Conservation (phyloP, 2,329 filamentous ascomycete species). For the Beauveria medogensis region DNA sequence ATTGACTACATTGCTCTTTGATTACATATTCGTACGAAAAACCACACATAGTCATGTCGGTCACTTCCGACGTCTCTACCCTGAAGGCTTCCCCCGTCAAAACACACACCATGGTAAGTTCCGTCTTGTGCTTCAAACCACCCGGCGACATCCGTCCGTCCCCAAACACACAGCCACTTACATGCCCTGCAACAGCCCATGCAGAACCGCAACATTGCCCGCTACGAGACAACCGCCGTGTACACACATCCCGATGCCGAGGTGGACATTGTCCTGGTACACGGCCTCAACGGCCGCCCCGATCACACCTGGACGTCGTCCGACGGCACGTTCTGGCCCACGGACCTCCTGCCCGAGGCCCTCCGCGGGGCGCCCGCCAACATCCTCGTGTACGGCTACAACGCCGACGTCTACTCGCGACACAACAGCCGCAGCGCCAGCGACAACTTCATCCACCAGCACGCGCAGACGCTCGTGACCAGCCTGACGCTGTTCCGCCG, state of each 20-base stretch:
- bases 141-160: background rate
- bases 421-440: conserved; percentile 46
- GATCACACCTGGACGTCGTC: conserved; percentile 52
- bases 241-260: conserved; percentile 51
- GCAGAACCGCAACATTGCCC: conserved; percentile 23
- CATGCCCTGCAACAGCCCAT: conserved; percentile 28
- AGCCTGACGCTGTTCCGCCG: conserved; percentile 56
- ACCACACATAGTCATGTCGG: background rate
- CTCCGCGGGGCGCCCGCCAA: conserved; percentile 51
- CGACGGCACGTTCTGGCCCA: conserved; percentile 60
- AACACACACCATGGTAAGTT: conserved; percentile 3
- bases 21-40: background rate
- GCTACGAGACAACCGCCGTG: conserved; percentile 52
- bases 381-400: conserved; percentile 66
- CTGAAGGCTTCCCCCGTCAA: background rate
- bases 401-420: conserved; percentile 53
- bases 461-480: conserved; percentile 60
- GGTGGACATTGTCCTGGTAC: conserved; percentile 61
- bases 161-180: background rate
- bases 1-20: background rate
- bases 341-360: conserved; percentile 55
- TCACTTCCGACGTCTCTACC: background rate
- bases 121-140: background rate
- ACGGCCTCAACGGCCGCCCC: conserved; percentile 61
- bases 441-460: conserved; percentile 60